These are phyloP conservation scores for Nitzschia palea DNA, from an alignment of 108 stramenopile genomes.

Conservation along the genomic window DNA sequence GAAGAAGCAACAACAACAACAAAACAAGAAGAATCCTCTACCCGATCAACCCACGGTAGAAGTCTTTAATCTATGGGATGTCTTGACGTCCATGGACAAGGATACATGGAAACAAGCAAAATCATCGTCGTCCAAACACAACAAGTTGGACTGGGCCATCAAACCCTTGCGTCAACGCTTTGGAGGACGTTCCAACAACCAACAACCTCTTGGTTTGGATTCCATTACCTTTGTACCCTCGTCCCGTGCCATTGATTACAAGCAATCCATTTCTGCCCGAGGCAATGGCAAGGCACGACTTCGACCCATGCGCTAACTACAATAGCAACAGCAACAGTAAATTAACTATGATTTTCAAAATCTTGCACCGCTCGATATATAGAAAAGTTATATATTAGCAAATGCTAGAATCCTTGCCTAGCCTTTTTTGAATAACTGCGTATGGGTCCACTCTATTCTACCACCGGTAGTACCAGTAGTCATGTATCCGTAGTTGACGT, in stretches of 20 bases:
- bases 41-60: slow-evolving; percentile 66
- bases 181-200: slow-evolving; percentile 4
- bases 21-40: slow-evolving; percentile 15
- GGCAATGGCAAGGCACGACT: slow-evolving; percentile 77
- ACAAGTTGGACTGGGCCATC: neutral
- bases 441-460: too few relatives aligned
- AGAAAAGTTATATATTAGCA: neutral
- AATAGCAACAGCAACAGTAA: neutral
- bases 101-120: slow-evolving; percentile 6
- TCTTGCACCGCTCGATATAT: neutral
- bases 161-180: slow-evolving; percentile 3
- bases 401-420: too few relatives aligned
- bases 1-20: slow-evolving; percentile 35
- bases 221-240: slow-evolving; percentile 68
- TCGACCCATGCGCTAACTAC: slow-evolving; percentile 72
- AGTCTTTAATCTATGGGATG: slow-evolving; percentile 82
- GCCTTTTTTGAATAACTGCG: too few relatives aligned
- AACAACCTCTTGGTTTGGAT: slow-evolving; percentile 25
- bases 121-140: neutral
- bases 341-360: neutral
- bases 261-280: slow-evolving; percentile 58
- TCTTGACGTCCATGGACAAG: slow-evolving; percentile 74
- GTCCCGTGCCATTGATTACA: slow-evolving; percentile 58
- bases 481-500: too few relatives aligned
- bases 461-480: too few relatives aligned